Evolutionary conservation across 2,329 filamentous ascomycete genomes (phyloP).

Genomic region (Talaromyces sp.): DNA sequence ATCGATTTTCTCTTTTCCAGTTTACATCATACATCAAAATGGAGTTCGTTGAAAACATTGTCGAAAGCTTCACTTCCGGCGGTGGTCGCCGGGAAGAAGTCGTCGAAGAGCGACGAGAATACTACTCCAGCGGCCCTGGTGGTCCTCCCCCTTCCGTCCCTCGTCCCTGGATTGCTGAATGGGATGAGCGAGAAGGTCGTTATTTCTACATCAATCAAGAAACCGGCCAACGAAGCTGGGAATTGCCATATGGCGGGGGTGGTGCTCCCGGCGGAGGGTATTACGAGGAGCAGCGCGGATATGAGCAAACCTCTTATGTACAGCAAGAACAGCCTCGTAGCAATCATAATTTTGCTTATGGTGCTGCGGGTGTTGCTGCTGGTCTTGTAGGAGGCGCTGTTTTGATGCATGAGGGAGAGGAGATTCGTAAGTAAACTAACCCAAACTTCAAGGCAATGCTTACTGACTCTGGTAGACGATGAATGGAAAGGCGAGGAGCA

Average conservation of each 20-base stretch:
- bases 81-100: conserved; percentile 18
- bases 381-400: conserved; percentile 45
- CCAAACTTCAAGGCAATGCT: background rate
- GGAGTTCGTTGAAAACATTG: conserved; percentile 30
- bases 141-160: conserved; percentile 24
- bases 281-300: conserved; percentile 17
- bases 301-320: conserved; percentile 14
- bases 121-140: conserved; percentile 10
- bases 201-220: conserved; percentile 48
- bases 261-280: conserved; percentile 24
- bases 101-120: conserved; percentile 19
- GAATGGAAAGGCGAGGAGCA: conserved; percentile 34
- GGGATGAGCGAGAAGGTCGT: conserved; percentile 39
- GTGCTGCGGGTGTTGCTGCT: conserved; percentile 38
- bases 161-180: conserved; percentile 46
- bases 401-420: conserved; percentile 45
- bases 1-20: background rate
- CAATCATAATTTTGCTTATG: conserved; percentile 34
- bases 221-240: conserved; percentile 43
- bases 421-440: conserved; percentile 33
- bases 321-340: conserved; percentile 24
- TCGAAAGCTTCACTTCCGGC: conserved; percentile 23
- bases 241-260: conserved; percentile 30
- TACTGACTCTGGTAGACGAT: conserved; percentile 25
- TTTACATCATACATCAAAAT: conserved; percentile 16